Evolutionary conservation across 73 alveolate genomes (phyloP).

Genomic region (Tetrahymena borealis): DNA sequence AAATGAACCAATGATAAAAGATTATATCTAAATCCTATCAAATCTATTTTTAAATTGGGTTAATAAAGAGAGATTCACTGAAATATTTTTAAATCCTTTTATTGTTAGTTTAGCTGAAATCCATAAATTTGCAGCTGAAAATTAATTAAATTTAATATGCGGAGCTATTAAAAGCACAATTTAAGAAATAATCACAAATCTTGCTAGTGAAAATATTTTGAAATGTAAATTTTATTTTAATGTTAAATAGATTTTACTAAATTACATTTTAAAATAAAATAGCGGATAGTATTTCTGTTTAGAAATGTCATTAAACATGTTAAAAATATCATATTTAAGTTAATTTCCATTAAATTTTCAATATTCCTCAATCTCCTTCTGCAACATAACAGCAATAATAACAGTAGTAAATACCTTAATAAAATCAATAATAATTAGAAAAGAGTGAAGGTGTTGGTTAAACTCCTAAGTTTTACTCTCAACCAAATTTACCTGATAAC

Average conservation of each 20-base stretch:
- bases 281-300: neutral
- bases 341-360: neutral
- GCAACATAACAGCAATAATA: neutral
- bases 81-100: neutral
- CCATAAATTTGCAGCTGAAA: neutral
- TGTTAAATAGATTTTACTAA: neutral
- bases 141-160: neutral
- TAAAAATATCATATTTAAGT: neutral
- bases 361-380: neutral
- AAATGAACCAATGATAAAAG: neutral
- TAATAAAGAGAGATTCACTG: neutral
- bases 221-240: neutral
- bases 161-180: neutral
- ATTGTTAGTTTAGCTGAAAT: neutral
- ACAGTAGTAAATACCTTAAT: neutral
- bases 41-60: neutral
- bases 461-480: neutral
- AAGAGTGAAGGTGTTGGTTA: too few relatives aligned
- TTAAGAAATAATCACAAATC: neutral
- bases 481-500: neutral
- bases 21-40: neutral
- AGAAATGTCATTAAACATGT: neutral
- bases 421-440: neutral
- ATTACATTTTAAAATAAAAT: neutral
- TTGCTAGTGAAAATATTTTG: neutral